Conservation (phyloP, 2,329 filamentous ascomycete species). For the Macrophomina tecta region DNA sequence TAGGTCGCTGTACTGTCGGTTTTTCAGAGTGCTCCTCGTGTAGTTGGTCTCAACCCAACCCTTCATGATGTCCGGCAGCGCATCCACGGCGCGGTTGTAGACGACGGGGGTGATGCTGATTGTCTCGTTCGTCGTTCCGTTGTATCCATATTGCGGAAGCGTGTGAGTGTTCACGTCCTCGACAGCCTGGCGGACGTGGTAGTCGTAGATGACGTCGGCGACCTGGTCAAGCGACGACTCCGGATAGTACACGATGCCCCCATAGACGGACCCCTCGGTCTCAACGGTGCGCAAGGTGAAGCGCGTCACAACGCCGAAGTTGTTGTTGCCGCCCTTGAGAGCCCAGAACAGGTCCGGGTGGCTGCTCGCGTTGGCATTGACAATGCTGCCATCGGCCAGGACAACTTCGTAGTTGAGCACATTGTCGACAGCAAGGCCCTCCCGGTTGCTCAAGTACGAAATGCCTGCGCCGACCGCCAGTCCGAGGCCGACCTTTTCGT, state of each 20-base stretch:
- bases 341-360: conserved; percentile 45
- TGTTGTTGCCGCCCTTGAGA: conserved; percentile 44
- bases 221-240: not conserved
- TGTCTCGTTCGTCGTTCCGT: not conserved
- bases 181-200: not conserved
- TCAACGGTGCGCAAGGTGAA: conserved; percentile 30
- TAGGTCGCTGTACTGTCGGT: not conserved
- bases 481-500: conserved; percentile 27
- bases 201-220: not conserved
- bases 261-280: conserved; percentile 40
- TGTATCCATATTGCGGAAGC: not conserved
- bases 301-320: conserved; percentile 40
- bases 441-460: conserved; percentile 3
- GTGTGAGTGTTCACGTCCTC: not conserved
- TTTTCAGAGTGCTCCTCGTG: not conserved
- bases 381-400: conserved; percentile 35
- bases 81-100: not conserved
- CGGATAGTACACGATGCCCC: conserved; percentile 38
- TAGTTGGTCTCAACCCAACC: not conserved
- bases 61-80: not conserved
- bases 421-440: conserved; percentile 44
- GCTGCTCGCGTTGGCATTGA: conserved; percentile 36
- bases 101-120: not conserved
- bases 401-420: conserved; percentile 43
- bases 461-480: conserved; percentile 27